These are phyloP conservation scores for Botryotinia globosa DNA, from an alignment of 2,329 filamentous ascomycete genomes.

Conservation along the genomic window DNA sequence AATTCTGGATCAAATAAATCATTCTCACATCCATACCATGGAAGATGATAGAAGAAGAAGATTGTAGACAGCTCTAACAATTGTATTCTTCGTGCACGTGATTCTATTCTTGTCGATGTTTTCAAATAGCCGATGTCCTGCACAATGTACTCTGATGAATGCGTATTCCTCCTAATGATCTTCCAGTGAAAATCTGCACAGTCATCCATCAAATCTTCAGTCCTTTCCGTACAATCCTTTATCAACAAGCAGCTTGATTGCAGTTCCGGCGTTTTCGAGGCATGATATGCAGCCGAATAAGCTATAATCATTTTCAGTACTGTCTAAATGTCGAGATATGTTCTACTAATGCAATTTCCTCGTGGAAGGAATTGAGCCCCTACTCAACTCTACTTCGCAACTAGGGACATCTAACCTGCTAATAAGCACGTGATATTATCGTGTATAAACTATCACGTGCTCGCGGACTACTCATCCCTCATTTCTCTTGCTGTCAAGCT, in stretches of 20 bases:
- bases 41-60: too few relatives aligned
- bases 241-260: not conserved
- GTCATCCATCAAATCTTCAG: not conserved
- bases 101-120: too few relatives aligned
- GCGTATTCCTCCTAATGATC: not conserved
- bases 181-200: not conserved
- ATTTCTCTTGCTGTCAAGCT: not conserved
- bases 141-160: too few relatives aligned
- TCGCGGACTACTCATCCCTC: rapidly evolving
- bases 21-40: too few relatives aligned
- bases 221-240: not conserved
- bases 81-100: too few relatives aligned
- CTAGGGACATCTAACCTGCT: not conserved
- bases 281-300: not conserved
- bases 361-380: too few relatives aligned
- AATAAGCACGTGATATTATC: rapidly evolving
- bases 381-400: not conserved
- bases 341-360: not conserved
- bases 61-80: too few relatives aligned
- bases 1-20: too few relatives aligned
- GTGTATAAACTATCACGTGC: rapidly evolving
- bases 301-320: not conserved
- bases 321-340: not conserved
- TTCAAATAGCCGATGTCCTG: too few relatives aligned
- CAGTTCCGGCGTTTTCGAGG: not conserved